Evolutionary conservation across 2,329 filamentous ascomycete species (phyloP), one percentile per base, ranked within the genome.

Genomic region (Zalaria sp.): DNA sequence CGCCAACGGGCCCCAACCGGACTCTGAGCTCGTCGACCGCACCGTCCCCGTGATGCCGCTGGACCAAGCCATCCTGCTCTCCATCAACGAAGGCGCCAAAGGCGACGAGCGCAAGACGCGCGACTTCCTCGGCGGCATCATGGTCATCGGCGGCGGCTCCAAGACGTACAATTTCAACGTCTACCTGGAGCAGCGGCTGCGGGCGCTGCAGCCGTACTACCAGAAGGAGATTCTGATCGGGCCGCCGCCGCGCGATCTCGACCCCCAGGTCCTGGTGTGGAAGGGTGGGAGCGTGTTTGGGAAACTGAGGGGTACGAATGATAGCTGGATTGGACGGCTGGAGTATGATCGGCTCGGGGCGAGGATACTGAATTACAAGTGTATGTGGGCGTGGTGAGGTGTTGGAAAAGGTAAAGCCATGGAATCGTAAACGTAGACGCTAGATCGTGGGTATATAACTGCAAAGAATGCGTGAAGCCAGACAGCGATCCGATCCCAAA

Each of bases 211-310:
- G 40, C 73, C 75, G 1, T 68, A 66, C n/a, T 74, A 73, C 48
- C 65, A 68, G 4, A 78, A 91, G 71, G 71, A 79, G 49, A 76
- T 82, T 43, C 67, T 81, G 47, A 75, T 82, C 25, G 76, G 74
- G 1, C 69, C 72, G 18, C 77, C 78, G n/a, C 91, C 91, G 0
- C 72, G 89, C 53, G 91, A 98, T 53, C 81, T 98, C 67, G 91
- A 98, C 62, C 86, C 91, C 46, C 87, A 95, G 63, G 88, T 96
- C n/a, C 83, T 96, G 41, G 80, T 81, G 5, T 98, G 91, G 91
- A 98, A 98, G 71, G 91, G 91, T 3, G 91, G 85, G 1, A 94
- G 87, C 57, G 88, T 98, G 10, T 98, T 95, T 68, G 88, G 86
- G 3, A 87, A 93, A 65, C 66, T 96, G 51, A 75, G 79, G 46